These are phyloP conservation scores for Coemansia asiatica DNA, from an alignment of 192 early-diverging fungal genomes.

Conservation along the genomic window DNA sequence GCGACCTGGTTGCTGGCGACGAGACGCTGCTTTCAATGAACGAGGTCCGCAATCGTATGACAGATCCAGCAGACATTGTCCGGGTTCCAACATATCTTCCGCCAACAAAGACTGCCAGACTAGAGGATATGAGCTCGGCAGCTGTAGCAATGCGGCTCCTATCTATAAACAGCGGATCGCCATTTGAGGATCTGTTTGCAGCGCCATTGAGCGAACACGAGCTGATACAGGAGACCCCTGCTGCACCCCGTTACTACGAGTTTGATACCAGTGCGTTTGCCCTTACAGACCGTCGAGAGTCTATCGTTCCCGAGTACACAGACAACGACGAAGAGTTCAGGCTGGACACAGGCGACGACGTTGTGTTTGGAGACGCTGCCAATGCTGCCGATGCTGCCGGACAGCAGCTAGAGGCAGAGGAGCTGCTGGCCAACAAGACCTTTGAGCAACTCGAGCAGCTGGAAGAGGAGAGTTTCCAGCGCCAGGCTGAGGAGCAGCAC, in stretches of 20 bases:
- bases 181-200: conserved; percentile 41
- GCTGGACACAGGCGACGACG: conserved; percentile 45
- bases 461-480: conserved; percentile 55
- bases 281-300: conserved; percentile 12
- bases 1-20: conserved; percentile 47
- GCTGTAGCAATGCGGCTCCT: conserved; percentile 44
- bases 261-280: conserved; percentile 11
- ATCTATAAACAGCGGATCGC: conserved; percentile 11
- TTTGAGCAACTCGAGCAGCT: conserved; percentile 51
- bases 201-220: conserved; percentile 1
- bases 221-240: conserved; percentile 29
- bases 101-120: conserved; percentile 20
- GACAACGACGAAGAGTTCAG: conserved; percentile 28
- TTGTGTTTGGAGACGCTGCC: conserved; percentile 29
- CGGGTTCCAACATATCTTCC: conserved; percentile 46
- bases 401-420: conserved; percentile 28
- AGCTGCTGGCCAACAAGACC: conserved; percentile 45
- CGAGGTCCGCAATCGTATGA: conserved; percentile 37
- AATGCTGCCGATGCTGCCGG: conserved; percentile 19
- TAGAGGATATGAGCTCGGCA: conserved; percentile 44
- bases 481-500: conserved; percentile 29
- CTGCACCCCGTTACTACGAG: not conserved
- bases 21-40: conserved; percentile 36
- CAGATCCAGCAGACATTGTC: conserved; percentile 42
- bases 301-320: conserved; percentile 27